Conservation (phyloP, 2,329 filamentous ascomycete genomes). For the Pseudopyricularia cyperi region DNA sequence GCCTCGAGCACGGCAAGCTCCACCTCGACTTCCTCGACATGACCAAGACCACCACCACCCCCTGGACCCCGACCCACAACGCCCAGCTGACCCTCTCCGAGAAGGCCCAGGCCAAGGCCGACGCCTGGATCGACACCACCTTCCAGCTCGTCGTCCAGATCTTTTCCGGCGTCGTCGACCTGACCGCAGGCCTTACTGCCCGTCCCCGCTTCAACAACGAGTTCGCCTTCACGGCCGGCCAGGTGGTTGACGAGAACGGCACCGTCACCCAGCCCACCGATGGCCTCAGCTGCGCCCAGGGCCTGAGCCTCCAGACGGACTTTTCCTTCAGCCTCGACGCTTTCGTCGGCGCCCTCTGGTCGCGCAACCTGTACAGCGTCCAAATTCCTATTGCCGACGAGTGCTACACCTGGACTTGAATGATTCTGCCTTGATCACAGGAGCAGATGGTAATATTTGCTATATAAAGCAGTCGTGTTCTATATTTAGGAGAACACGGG, state of each 20-base stretch:
- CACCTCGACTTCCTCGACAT: slow-evolving; percentile 16
- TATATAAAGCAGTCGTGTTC: too few species aligned
- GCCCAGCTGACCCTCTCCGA: slow-evolving; percentile 9
- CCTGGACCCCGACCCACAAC: slow-evolving; percentile 10
- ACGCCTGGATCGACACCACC: slow-evolving; percentile 11
- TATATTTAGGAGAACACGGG: too few species aligned
- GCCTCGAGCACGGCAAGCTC: slow-evolving; percentile 11
- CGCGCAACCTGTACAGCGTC: slow-evolving; percentile 11
- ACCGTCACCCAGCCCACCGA: slow-evolving; percentile 5
- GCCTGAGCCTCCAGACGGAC: slow-evolving; percentile 11
- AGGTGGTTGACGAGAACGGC: slow-evolving; percentile 7
- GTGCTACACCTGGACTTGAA: slow-evolving; percentile 11
- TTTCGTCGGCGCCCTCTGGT: slow-evolving; percentile 14
- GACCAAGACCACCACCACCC: slow-evolving; percentile 2
- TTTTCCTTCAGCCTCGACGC: slow-evolving; percentile 13
- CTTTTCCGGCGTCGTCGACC: slow-evolving; percentile 12
- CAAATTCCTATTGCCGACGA: slow-evolving; percentile 13
- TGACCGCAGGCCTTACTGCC: slow-evolving; percentile 14
- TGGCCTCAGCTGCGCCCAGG: slow-evolving; percentile 10
- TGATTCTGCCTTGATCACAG: too few species aligned
- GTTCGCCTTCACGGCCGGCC: slow-evolving; percentile 10
- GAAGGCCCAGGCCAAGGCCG: slow-evolving; percentile 9
- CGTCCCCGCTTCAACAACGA: slow-evolving; percentile 13
- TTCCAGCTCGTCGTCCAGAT: slow-evolving; percentile 12
- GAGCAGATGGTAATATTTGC: too few species aligned